Evolutionary conservation across 768 basidiomycete genomes (phyloP), one percentile per base, ranked within the genome.

Genomic region (Collybiopsis confluens): DNA sequence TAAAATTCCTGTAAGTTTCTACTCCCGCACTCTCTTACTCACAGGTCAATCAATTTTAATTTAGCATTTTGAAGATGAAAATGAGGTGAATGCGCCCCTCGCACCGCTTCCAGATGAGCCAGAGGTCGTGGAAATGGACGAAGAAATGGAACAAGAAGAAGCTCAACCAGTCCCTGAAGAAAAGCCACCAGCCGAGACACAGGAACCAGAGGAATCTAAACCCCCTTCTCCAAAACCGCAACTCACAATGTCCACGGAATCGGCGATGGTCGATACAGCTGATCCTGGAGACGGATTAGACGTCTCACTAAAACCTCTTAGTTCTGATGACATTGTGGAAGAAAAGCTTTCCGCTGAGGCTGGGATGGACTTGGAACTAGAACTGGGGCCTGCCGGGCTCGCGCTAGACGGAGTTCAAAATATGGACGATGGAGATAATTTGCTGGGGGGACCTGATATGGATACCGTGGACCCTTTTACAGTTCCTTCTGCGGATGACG

Each of bases 31-130:
- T n/a, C n/a, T n/a, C n/a, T n/a, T n/a, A n/a, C n/a, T n/a, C n/a
- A 42, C 9, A 41, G 15, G 4, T 40, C 30, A 20, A 28, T 52
- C 23, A 9, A 10, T 30, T 28, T n/a, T 27, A 9, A 21, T n/a
- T 18, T 57, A 93, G 90, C 88, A 91, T 77, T 93, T 92, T 61
- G 90, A 87, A 62, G 90, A 92, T 62, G 91, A 92, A 62, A 87
- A 80, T 47, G 86, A 83, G 57, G 80, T 73, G 0, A 88, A 92
- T 59, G 88, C 89, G 61, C 89, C 90, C 13, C 75, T 92, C 23
- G 90, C 83, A 1, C 90, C 90, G 16, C 73, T 92, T 40, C 90
- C 88, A 4, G 79, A 82, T 53, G 90, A 91, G 59, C 80, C 84
- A 23, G 90, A 92, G 65, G 80, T 81, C 7, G 83, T 81, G 0